phyloP scores from a whole-genome alignment of 2,329 filamentous ascomycete species.

The Pseudocercospora macadamiae region DNA sequence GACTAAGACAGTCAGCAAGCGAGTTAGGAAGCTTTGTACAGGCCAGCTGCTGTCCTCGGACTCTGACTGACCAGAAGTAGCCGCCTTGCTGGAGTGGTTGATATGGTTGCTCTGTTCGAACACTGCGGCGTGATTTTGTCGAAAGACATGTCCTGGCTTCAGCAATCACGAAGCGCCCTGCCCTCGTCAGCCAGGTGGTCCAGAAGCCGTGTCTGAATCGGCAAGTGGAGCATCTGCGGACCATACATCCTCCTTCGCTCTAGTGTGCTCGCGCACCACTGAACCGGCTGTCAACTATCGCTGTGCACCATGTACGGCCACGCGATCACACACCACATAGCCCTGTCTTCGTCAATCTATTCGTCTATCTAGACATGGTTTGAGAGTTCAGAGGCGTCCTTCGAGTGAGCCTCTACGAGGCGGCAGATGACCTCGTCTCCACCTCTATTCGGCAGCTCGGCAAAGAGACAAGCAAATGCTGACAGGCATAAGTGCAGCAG shows the following conservation, averaged over 20 bases:
- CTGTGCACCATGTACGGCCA: background rate
- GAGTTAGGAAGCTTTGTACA: background rate
- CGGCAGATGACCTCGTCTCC: conserved; percentile 3
- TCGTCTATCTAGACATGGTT: conserved; percentile 5
- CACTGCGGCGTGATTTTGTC: no score
- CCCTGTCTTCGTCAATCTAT: conserved; percentile 5
- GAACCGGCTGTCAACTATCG: background rate
- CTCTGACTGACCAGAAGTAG: background rate
- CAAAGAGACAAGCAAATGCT: conserved; percentile 1
- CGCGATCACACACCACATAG: conserved; percentile 1
- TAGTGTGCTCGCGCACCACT: background rate
- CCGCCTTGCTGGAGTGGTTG: no score
- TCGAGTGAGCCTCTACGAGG: background rate
- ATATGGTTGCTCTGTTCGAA: no score
- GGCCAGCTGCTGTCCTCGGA: background rate
- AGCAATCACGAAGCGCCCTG: background rate
- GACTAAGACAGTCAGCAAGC: background rate
- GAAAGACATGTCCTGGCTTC: background rate
- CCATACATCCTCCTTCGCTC: background rate
- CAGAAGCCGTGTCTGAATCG: background rate
- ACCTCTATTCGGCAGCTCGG: background rate
- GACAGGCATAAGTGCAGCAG: background rate
- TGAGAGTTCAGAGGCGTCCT: background rate
- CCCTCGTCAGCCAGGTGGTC: background rate
- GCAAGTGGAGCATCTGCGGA: background rate